A percentile compares a stretch with the other conserved stretches of the same genome.
These are phyloP conservation scores for Fallopia convolvulus DNA, from an alignment of 148 eudicot species.

Conservation along the genomic window DNA sequence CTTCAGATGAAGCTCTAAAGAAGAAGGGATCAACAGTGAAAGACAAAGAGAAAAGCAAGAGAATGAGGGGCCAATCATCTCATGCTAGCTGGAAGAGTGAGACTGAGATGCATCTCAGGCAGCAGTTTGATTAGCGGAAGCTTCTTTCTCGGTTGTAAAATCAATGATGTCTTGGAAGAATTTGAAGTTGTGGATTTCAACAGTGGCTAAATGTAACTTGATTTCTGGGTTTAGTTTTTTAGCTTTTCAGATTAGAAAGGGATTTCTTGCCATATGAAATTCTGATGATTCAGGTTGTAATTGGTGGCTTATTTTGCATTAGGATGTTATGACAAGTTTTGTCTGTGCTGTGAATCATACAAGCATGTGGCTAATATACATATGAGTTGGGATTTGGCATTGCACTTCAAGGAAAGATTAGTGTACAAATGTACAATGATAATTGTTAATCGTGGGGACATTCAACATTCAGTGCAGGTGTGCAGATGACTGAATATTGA, in stretches of 20 bases:
- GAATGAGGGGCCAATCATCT: conserved; percentile 97
- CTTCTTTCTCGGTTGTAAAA: background rate
- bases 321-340: background rate
- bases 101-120: conserved; percentile 96
- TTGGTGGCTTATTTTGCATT: background rate
- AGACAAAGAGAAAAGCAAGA: conserved; percentile 92
- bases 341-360: too few relatives aligned
- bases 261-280: background rate
- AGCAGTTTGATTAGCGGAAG: conserved; percentile 71
- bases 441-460: too few relatives aligned
- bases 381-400: too few relatives aligned
- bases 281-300: background rate
- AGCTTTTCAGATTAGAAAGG: background rate
- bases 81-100: conserved; percentile 98
- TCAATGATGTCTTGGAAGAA: background rate
- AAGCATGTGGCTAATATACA: too few relatives aligned
- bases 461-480: too few relatives aligned
- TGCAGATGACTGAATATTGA: too few relatives aligned
- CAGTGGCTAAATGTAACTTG: background rate
- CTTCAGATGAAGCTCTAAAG: conserved; percentile 45
- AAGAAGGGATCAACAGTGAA: conserved; percentile 82
- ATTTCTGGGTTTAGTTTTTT: background rate
- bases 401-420: too few relatives aligned
- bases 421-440: too few relatives aligned
- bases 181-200: background rate